These are phyloP conservation scores for Serendipita sp. DNA, from an alignment of 768 basidiomycete species.

Conservation along the genomic window DNA sequence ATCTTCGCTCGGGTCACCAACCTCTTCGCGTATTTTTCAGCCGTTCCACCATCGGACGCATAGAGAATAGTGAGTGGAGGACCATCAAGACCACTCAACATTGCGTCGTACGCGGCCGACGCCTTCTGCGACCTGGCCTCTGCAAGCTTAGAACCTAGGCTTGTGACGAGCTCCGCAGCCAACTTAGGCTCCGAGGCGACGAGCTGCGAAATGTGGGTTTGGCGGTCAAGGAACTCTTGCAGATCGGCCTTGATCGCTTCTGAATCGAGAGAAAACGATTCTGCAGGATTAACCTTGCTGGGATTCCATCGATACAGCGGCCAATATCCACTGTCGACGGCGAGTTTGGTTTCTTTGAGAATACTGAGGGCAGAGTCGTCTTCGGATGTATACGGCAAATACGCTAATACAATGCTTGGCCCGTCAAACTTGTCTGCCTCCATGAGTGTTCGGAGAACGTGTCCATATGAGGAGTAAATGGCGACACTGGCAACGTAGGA, in stretches of 20 bases:
- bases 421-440: constrained; percentile 87
- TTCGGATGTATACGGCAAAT: constrained; percentile 78
- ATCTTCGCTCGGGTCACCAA: constrained; percentile 74
- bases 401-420: constrained; percentile 83
- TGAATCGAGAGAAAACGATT: constrained; percentile 86
- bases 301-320: constrained; percentile 98
- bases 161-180: constrained; percentile 67
- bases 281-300: constrained; percentile 36
- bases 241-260: constrained; percentile 89
- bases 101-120: constrained; percentile 65
- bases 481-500: constrained; percentile 93
- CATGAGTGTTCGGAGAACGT: constrained; percentile 77
- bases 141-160: constrained; percentile 68
- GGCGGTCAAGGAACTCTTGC: constrained; percentile 82
- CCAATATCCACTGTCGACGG: constrained; percentile 95
- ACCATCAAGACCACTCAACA: constrained; percentile 72
- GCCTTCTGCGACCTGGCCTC: constrained; percentile 72
- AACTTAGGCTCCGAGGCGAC: constrained; percentile 65
- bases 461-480: constrained; percentile 88
- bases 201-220: constrained; percentile 93
- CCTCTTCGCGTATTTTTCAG: constrained; percentile 93
- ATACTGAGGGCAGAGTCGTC: constrained; percentile 66
- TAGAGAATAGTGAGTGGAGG: constrained; percentile 83
- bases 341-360: constrained; percentile 94
- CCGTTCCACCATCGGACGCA: constrained; percentile 86